These are phyloP conservation scores for Nadsonia starkeyi-henricii DNA, from an alignment of 1,139 yeast species.

Conservation along the genomic window DNA sequence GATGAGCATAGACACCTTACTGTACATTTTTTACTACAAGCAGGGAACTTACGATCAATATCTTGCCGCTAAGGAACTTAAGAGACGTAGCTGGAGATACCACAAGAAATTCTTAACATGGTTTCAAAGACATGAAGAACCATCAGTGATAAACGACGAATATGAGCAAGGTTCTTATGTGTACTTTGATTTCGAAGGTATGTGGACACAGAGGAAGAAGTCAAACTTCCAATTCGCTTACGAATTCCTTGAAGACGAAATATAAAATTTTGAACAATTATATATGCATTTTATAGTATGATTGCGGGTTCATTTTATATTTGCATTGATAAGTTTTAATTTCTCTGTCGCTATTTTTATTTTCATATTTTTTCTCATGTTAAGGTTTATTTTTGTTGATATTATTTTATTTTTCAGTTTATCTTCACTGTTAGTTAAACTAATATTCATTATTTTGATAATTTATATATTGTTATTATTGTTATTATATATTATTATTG, in stretches of 20 bases:
- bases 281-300: too few species aligned
- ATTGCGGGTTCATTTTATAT: too few species aligned
- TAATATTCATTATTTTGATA: too few species aligned
- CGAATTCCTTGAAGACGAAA: constrained; percentile 30
- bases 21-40: constrained; percentile 80
- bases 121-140: constrained; percentile 57
- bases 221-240: constrained; percentile 50
- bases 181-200: constrained; percentile 81
- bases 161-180: constrained; percentile 46
- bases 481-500: too few species aligned
- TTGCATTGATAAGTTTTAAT: too few species aligned
- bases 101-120: constrained; percentile 68
- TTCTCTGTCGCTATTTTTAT: too few species aligned
- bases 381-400: too few species aligned
- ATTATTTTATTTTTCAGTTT: too few species aligned
- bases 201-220: constrained; percentile 77
- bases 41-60: constrained; percentile 60
- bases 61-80: constrained; percentile 73
- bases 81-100: constrained; percentile 77
- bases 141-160: constrained; percentile 32
- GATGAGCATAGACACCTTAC: constrained; percentile 76
- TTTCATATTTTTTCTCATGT: too few species aligned
- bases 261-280: too few species aligned
- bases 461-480: too few species aligned
- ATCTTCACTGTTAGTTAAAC: too few species aligned